Evolutionary conservation across 106 monocot genomes (phyloP).

Genomic region (Xerophyta viscosa): DNA sequence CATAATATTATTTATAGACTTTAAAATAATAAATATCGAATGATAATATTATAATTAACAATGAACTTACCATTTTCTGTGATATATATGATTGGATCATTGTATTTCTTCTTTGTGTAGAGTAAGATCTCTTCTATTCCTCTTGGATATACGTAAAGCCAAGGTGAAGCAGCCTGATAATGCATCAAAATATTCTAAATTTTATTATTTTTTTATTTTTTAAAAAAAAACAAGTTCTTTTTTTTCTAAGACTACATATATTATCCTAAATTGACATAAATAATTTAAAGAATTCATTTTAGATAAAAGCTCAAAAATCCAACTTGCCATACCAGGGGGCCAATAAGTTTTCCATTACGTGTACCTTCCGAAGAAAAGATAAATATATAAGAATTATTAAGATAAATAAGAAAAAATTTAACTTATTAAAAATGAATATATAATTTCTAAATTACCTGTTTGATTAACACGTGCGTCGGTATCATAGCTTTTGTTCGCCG

Average conservation of each 20-base stretch:
- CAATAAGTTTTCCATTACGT: slow-evolving; percentile 28
- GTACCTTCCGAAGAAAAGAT: too few relatives aligned
- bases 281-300: too few relatives aligned
- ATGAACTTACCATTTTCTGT: slow-evolving; percentile 81
- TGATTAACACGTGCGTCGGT: slow-evolving; percentile 2
- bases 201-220: too few relatives aligned
- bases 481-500: slow-evolving; percentile 3
- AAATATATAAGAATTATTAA: too few relatives aligned
- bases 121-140: slow-evolving; percentile 61
- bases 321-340: slow-evolving; percentile 16
- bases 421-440: background rate
- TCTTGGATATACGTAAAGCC: slow-evolving; percentile 58
- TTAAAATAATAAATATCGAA: too few relatives aligned
- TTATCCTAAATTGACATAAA: too few relatives aligned
- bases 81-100: slow-evolving; percentile 61
- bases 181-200: too few relatives aligned
- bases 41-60: too few relatives aligned
- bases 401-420: background rate
- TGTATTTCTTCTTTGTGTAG: slow-evolving; percentile 50
- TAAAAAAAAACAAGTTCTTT: too few relatives aligned
- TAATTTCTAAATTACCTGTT: slow-evolving; percentile 5
- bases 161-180: slow-evolving; percentile 38
- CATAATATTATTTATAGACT: too few relatives aligned
- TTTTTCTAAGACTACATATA: too few relatives aligned
- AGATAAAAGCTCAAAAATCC: too few relatives aligned